These are phyloP conservation scores for Salix purpurea DNA, from an alignment of 345 rosid species.

Conservation along the genomic window DNA sequence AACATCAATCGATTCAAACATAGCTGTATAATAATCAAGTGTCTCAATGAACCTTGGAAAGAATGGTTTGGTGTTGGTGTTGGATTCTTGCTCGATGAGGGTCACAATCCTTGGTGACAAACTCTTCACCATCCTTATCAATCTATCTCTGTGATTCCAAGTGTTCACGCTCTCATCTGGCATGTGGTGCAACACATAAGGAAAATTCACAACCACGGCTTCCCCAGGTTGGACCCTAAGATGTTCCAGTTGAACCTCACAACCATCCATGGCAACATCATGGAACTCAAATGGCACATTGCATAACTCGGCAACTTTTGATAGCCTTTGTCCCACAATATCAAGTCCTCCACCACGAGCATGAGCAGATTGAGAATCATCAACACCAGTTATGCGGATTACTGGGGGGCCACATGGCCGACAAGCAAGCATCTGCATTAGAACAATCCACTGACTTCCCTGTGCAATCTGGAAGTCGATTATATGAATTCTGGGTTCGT, in stretches of 20 bases:
- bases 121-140: conserved; percentile 77
- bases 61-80: conserved; percentile 77
- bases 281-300: conserved; percentile 79
- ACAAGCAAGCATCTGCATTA: conserved; percentile 55
- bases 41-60: conserved; percentile 55
- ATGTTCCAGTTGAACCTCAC: conserved; percentile 56
- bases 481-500: conserved; percentile 68
- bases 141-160: conserved; percentile 68
- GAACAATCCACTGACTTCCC: conserved; percentile 69
- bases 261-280: conserved; percentile 66
- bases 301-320: conserved; percentile 39
- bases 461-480: conserved; percentile 88
- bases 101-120: conserved; percentile 72
- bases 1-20: conserved; percentile 75
- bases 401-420: conserved; percentile 68
- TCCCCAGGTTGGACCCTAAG: conserved; percentile 61
- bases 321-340: conserved; percentile 59
- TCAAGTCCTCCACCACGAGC: conserved; percentile 95
- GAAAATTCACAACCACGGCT: conserved; percentile 83
- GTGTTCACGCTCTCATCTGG: conserved; percentile 93
- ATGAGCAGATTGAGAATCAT: conserved; percentile 78
- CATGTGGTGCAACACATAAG: conserved; percentile 88
- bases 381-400: conserved; percentile 79
- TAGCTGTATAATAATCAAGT: conserved; percentile 66
- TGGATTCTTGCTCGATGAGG: conserved; percentile 76